Evolutionary conservation across 2,329 filamentous ascomycete species (phyloP), one percentile per base, ranked within the genome.

Genomic region (Xylariales sp.): DNA sequence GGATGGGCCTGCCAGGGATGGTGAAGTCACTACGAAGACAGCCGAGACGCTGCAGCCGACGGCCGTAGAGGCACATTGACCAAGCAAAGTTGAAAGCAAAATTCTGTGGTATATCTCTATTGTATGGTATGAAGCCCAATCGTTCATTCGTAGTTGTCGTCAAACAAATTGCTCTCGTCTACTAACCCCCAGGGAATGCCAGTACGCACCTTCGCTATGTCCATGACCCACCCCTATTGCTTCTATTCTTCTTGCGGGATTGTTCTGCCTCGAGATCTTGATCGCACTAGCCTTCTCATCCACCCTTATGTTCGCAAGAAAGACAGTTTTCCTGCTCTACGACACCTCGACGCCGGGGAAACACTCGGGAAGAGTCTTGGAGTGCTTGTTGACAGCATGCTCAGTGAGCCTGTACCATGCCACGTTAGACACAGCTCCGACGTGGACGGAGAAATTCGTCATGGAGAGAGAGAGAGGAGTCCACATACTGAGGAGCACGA

Each of bases 371-470:
- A 87, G 69, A 31, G 73, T 72, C 70, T 88, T 87, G 70, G 67
- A 82, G 70, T 90, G 86, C 73, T 88, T 88, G 67, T 88, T 88
- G 49, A 66, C 60, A 47, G 85, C 83, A 63, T 90, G 86, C 57
- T 85, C 79, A 46, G 74, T 76, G 48, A 89, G 76, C 48, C 78
- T n/a, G n/a, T 82, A 47, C 38, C 22, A 14, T 25, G 10, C 10
- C 7, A 4, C 5, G n/a, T 18, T 24, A 27, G 28, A 20, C 25
- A 19, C 29, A 40, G 19, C 12, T 25, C 15, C n/a, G n/a, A n/a
- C n/a, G n/a, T n/a, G n/a, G n/a, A n/a, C n/a, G n/a, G n/a, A n/a
- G n/a, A n/a, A n/a, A n/a, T n/a, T n/a, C n/a, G n/a, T n/a, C n/a
- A n/a, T 27, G 24, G n/a, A 27, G 24, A 11, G 9, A n/a, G 18